Evolutionary conservation across 2,329 filamentous ascomycete genomes (phyloP).

Genomic region (Monosporascus ibericus): DNA sequence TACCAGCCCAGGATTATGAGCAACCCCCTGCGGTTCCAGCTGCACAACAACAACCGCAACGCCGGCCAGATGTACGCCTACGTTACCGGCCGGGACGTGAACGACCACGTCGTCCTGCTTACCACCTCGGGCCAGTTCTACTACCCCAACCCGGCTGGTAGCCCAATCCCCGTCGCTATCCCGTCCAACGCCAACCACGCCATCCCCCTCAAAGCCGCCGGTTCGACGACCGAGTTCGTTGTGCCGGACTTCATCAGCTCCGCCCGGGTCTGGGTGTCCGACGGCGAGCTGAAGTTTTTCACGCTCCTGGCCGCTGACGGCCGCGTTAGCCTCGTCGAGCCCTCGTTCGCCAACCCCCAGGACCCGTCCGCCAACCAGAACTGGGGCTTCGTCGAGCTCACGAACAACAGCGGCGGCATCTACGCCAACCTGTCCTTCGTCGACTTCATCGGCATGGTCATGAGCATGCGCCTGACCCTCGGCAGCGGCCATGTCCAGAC

Average conservation of each 20-base stretch:
- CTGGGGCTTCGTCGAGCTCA: constrained; percentile 47
- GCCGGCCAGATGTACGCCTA: constrained; percentile 32
- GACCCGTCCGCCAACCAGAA: constrained; percentile 38
- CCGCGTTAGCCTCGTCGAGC: constrained; percentile 36
- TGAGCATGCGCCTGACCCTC: constrained; percentile 41
- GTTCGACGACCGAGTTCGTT: constrained; percentile 30
- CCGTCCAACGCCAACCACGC: constrained; percentile 22
- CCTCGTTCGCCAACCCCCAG: constrained; percentile 35
- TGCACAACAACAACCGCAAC: constrained; percentile 34
- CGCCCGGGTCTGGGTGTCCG: constrained; percentile 36
- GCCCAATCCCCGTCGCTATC: constrained; percentile 25
- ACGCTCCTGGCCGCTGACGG: constrained; percentile 24
- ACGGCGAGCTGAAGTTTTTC: constrained; percentile 34
- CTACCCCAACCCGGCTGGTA: constrained; percentile 29
- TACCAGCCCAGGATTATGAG: neutral
- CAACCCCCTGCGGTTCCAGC: constrained; percentile 18
- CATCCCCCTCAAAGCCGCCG: constrained; percentile 30
- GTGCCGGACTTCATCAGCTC: constrained; percentile 34
- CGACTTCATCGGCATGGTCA: constrained; percentile 43
- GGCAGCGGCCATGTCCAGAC: constrained; percentile 30
- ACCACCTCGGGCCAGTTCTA: constrained; percentile 31
- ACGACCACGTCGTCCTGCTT: constrained; percentile 32
- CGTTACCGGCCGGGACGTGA: constrained; percentile 32
- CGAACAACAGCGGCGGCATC: constrained; percentile 32
- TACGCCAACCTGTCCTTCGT: constrained; percentile 46